Conservation (phyloP, 768 basidiomycete species). For the Infundibulicybe gibba region DNA sequence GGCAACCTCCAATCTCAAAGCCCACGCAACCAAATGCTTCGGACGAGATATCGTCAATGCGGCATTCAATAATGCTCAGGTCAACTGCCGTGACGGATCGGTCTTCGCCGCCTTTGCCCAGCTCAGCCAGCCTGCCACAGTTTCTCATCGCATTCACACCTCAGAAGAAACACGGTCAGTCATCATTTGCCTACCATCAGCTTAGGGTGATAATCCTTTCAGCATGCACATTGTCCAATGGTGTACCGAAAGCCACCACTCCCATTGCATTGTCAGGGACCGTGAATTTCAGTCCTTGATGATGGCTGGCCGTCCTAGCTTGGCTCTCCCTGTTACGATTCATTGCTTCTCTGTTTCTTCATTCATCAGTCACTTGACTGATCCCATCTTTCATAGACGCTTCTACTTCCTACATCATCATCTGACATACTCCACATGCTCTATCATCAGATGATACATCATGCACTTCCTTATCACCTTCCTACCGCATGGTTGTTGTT, state of each 20-base stretch:
- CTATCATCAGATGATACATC: too few species aligned
- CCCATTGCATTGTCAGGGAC: conserved; percentile 1
- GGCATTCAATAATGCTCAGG: conserved; percentile 1
- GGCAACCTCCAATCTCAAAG: too few species aligned
- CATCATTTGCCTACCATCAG: neutral
- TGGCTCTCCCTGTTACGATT: neutral
- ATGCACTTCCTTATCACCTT: too few species aligned
- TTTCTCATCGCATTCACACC: conserved; percentile 18
- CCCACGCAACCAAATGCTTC: conserved; percentile 24
- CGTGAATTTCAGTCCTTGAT: neutral
- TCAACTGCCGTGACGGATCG: conserved; percentile 7
- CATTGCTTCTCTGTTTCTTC: too few species aligned
- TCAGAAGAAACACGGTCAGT: conserved; percentile 15
- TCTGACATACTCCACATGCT: too few species aligned
- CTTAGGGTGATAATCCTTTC: neutral
- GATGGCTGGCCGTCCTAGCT: neutral
- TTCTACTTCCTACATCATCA: too few species aligned
- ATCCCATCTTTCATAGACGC: too few species aligned
- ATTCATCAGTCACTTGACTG: too few species aligned
- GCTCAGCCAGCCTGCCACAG: conserved; percentile 21
- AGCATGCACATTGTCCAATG: conserved; percentile 4
- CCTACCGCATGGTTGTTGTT: too few species aligned
- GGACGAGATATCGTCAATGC: conserved; percentile 9
- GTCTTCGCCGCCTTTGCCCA: too few species aligned
- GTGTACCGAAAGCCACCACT: neutral